A percentile compares a stretch with the other conserved stretches of the same genome.
phyloP scores from a whole-genome alignment of 805 yeast genomes.

The Wickerhamomyces chambardii region DNA sequence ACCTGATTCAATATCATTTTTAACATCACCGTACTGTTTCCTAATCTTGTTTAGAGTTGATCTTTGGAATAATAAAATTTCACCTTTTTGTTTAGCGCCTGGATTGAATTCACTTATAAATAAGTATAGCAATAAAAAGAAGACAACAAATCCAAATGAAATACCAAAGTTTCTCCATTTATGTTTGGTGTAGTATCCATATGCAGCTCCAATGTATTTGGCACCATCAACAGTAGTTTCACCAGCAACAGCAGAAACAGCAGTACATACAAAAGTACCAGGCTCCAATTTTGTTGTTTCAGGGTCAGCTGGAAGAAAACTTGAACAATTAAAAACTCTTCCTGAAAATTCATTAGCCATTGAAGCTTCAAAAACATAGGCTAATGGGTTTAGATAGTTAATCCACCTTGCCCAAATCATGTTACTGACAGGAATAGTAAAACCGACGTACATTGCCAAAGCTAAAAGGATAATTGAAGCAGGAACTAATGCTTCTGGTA shows the following conservation, averaged over 20 bases:
- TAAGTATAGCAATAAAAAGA: conserved; percentile 47
- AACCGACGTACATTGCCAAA: conserved; percentile 44
- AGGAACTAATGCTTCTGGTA: conserved; percentile 51
- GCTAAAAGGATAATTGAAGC: conserved; percentile 40
- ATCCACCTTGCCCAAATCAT: conserved; percentile 65
- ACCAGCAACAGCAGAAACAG: conserved; percentile 51
- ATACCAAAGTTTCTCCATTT: conserved; percentile 65
- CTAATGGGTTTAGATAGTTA: conserved; percentile 49
- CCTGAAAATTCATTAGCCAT: conserved; percentile 50
- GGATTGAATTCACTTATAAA: conserved; percentile 45
- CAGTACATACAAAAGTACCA: conserved; percentile 39
- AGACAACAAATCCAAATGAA: conserved; percentile 40
- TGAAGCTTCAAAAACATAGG: conserved; percentile 48
- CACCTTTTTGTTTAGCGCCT: conserved; percentile 66
- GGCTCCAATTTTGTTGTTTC: conserved; percentile 14
- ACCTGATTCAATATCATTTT: conserved; percentile 17
- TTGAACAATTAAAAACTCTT: conserved; percentile 34
- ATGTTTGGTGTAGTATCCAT: conserved; percentile 33
- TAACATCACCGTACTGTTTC: conserved; percentile 25
- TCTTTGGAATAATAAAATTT: conserved; percentile 50
- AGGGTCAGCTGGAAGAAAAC: conserved; percentile 34
- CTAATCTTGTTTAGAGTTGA: conserved; percentile 36
- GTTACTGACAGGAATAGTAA: conserved; percentile 44
- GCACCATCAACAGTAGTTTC: conserved; percentile 39
- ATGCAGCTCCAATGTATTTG: conserved; percentile 33